Percentiles rank a stretch among this genome's conserved stretches.
These are phyloP conservation scores for Chamaecrista fasciculata DNA, from an alignment of 306 rosid species.

Conservation along the genomic window DNA sequence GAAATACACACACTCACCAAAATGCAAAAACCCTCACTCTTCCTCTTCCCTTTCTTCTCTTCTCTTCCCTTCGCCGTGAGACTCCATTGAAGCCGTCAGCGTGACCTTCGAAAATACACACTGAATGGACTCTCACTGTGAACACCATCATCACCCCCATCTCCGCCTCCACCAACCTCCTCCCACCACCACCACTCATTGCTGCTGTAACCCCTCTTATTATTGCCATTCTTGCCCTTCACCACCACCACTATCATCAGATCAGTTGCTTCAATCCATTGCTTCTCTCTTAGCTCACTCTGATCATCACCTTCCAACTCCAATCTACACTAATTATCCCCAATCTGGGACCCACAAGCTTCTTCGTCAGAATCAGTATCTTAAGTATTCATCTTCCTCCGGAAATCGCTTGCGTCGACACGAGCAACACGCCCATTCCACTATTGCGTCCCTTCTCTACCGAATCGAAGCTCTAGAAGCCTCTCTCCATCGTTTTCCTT, in stretches of 20 bases:
- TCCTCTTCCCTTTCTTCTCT: background rate
- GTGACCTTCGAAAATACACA: background rate
- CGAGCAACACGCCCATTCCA: conserved; percentile 24
- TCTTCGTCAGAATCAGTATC: conserved; percentile 25
- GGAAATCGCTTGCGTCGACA: conserved; percentile 25
- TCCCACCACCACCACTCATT: conserved; percentile 26
- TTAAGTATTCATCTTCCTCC: background rate
- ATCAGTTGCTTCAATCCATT: conserved; percentile 57
- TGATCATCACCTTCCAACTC: conserved; percentile 26
- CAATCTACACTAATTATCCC: conserved; percentile 8
- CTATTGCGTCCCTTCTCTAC: conserved; percentile 52
- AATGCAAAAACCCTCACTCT: background rate
- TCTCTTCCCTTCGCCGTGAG: background rate
- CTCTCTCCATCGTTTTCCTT: conserved; percentile 42
- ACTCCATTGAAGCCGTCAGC: no score
- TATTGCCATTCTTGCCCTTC: conserved; percentile 33
- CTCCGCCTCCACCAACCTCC: conserved; percentile 23
- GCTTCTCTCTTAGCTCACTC: conserved; percentile 50
- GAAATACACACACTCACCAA: no score
- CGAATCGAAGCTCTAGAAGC: conserved; percentile 91
- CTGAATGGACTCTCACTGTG: conserved; percentile 62
- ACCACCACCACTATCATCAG: conserved; percentile 33
- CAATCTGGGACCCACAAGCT: conserved; percentile 24
- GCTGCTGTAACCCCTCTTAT: conserved; percentile 38
- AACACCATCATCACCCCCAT: conserved; percentile 33